A percentile compares a stretch with the other conserved stretches of the same genome.
Conservation (phyloP, 208 protist genomes). For the Leishmania mexicana region DNA sequence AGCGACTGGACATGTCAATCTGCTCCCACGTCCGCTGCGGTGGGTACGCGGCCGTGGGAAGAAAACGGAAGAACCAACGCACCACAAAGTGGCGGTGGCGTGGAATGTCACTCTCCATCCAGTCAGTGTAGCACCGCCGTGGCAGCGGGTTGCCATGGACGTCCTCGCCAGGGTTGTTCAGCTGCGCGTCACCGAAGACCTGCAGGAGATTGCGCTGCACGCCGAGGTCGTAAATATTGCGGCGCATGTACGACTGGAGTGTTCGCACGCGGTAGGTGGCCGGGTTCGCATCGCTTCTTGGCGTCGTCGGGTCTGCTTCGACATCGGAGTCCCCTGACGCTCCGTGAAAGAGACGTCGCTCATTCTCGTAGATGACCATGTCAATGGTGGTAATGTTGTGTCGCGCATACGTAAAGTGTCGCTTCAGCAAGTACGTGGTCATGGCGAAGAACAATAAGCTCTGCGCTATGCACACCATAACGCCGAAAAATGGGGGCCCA, state of each 20-base stretch:
- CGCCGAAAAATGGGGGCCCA: slow-evolving; percentile 72
- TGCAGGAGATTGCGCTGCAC: slow-evolving; percentile 78
- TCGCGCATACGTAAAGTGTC: slow-evolving; percentile 72
- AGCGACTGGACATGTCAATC: slow-evolving; percentile 18
- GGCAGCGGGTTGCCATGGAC: slow-evolving; percentile 8
- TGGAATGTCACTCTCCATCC: slow-evolving; percentile 62
- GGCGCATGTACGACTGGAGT: slow-evolving; percentile 32
- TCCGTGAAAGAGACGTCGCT: slow-evolving; percentile 18
- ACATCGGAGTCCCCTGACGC: slow-evolving; percentile 23
- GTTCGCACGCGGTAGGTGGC: slow-evolving; percentile 6
- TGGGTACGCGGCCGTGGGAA: slow-evolving; percentile 69
- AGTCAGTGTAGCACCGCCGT: slow-evolving; percentile 36
- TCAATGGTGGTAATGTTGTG: slow-evolving; percentile 90
- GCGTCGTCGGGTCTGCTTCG: background rate
- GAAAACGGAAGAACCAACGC: slow-evolving; percentile 76
- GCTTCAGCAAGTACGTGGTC: slow-evolving; percentile 60
- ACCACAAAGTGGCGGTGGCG: slow-evolving; percentile 46
- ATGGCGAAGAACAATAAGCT: slow-evolving; percentile 75
- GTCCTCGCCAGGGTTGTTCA: slow-evolving; percentile 10
- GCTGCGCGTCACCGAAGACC: slow-evolving; percentile 81
- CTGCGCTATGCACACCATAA: slow-evolving; percentile 76
- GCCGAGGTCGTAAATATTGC: slow-evolving; percentile 84
- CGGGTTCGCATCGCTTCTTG: background rate
- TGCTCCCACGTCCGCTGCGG: slow-evolving; percentile 39
- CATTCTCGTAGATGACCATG: slow-evolving; percentile 74